These are phyloP conservation scores for Ogataea wickerhamii DNA, from an alignment of 805 yeast genomes.

Conservation along the genomic window DNA sequence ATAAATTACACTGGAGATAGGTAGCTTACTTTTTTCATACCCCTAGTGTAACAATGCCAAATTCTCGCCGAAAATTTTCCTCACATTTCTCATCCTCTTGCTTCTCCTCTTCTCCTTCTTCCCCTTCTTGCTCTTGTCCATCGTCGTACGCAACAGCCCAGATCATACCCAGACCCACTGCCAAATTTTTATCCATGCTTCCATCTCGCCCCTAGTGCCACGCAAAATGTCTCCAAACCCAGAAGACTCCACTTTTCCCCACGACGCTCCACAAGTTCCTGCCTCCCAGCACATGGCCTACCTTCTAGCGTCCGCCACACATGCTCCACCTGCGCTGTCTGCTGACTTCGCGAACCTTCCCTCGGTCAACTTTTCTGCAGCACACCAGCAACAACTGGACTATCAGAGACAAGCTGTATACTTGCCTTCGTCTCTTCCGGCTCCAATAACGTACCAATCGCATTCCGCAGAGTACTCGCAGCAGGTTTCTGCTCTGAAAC, in stretches of 20 bases:
- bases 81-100: too few species aligned
- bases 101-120: too few species aligned
- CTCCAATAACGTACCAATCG: too few species aligned
- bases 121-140: not conserved
- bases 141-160: not conserved
- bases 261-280: not conserved
- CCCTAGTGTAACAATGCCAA: too few species aligned
- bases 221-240: not conserved
- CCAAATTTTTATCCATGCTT: too few species aligned
- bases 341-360: conserved; percentile 4
- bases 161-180: not conserved
- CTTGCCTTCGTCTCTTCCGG: too few species aligned
- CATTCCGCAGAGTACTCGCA: too few species aligned
- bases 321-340: not conserved
- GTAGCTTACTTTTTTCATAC: too few species aligned
- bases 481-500: not conserved
- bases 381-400: not conserved
- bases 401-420: not conserved
- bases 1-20: too few species aligned
- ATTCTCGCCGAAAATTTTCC: too few species aligned
- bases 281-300: not conserved
- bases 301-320: not conserved
- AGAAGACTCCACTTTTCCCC: not conserved
- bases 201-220: too few species aligned
- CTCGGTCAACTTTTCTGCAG: not conserved